phyloP scores from a whole-genome alignment of 2,329 filamentous ascomycete species.

The Colletotrichum liaoningense region DNA sequence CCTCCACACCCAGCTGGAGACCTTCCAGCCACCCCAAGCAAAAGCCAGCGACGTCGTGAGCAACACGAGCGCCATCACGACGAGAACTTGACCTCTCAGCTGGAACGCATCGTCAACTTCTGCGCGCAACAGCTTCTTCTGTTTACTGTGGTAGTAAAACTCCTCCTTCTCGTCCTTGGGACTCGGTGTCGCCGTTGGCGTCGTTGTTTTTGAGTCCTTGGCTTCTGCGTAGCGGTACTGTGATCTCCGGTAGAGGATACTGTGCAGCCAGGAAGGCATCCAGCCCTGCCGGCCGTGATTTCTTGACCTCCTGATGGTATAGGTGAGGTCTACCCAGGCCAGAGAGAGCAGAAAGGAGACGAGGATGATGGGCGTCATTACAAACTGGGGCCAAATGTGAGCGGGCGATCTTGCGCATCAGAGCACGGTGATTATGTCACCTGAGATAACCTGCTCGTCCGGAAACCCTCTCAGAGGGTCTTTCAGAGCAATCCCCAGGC shows the following conservation, averaged over 20 bases:
- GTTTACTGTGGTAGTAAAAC: slow-evolving; percentile 66
- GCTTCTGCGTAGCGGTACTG: slow-evolving; percentile 50
- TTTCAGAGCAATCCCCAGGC: background rate
- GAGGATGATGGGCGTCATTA: slow-evolving; percentile 74
- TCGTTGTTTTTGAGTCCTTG: slow-evolving; percentile 24
- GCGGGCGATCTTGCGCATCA: background rate
- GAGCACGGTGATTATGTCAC: background rate
- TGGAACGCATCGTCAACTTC: slow-evolving; percentile 74
- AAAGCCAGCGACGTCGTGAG: slow-evolving; percentile 38
- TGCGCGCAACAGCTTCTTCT: slow-evolving; percentile 70
- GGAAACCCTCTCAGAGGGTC: background rate
- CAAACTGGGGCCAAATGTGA: slow-evolving; percentile 43
- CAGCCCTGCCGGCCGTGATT: slow-evolving; percentile 44
- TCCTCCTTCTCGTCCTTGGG: slow-evolving; percentile 39
- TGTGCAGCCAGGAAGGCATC: slow-evolving; percentile 54
- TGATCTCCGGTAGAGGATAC: slow-evolving; percentile 52
- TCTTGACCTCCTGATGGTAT: slow-evolving; percentile 62
- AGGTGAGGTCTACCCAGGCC: slow-evolving; percentile 68
- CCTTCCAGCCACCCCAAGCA: slow-evolving; percentile 43
- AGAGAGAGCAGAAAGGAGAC: slow-evolving; percentile 75
- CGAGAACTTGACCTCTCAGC: slow-evolving; percentile 65
- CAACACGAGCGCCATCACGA: slow-evolving; percentile 54
- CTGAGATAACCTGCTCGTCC: background rate
- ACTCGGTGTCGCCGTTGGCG: background rate
- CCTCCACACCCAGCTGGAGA: slow-evolving; percentile 24